Evolutionary conservation across 2,329 filamentous ascomycete species (phyloP).

Genomic region (Ilyonectria sp.): DNA sequence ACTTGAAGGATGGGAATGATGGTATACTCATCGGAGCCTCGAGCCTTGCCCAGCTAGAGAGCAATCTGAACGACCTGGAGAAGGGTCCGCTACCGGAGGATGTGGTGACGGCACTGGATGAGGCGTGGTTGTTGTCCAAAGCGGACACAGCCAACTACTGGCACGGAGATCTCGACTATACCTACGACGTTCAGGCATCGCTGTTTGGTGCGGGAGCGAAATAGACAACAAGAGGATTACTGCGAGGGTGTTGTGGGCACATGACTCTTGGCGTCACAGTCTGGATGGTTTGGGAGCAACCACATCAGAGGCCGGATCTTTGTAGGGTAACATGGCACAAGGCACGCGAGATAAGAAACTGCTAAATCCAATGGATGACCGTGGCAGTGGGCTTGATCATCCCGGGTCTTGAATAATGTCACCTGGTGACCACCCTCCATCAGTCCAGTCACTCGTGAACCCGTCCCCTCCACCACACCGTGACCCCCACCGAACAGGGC

Average conservation of each 20-base stretch:
- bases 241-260: slow-evolving; percentile 40
- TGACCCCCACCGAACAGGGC: not conserved
- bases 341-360: slow-evolving; percentile 27
- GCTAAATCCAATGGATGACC: slow-evolving; percentile 8
- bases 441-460: not conserved
- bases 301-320: not conserved
- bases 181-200: slow-evolving; percentile 74
- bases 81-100: slow-evolving; percentile 84
- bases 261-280: slow-evolving; percentile 42
- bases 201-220: slow-evolving; percentile 67
- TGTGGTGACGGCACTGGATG: slow-evolving; percentile 80
- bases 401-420: slow-evolving; percentile 4
- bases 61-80: slow-evolving; percentile 71
- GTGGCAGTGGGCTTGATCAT: not conserved
- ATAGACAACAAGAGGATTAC: slow-evolving; percentile 38
- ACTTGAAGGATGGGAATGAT: slow-evolving; percentile 68
- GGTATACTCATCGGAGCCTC: slow-evolving; percentile 74
- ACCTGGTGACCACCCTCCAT: slow-evolving; percentile 15
- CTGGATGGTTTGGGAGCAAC: slow-evolving; percentile 9
- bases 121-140: slow-evolving; percentile 84
- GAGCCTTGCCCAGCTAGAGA: slow-evolving; percentile 69
- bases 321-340: slow-evolving; percentile 34
- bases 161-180: slow-evolving; percentile 75
- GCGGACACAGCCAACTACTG: slow-evolving; percentile 67
- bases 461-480: not conserved